A percentile compares a stretch with the other conserved stretches of the same genome.
Evolutionary conservation across 768 basidiomycete species (phyloP).

Genomic region (Tephrocybe rancida): DNA sequence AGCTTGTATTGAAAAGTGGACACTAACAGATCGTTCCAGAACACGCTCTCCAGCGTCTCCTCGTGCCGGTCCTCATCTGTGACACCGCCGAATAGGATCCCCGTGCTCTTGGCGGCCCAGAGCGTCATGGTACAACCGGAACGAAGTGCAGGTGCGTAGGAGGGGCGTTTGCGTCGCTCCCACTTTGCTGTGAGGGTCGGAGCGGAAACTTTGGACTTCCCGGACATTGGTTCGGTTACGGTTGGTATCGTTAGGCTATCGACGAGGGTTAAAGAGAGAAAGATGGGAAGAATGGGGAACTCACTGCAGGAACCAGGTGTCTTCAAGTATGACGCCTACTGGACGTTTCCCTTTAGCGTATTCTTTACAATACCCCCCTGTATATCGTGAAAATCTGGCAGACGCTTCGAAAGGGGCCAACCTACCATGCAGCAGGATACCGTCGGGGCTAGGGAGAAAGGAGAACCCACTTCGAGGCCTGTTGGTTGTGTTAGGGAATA

Average conservation of each 20-base stretch:
- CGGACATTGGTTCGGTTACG: conserved; percentile 17
- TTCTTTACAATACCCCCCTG: conserved; percentile 91
- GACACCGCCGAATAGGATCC: conserved; percentile 86
- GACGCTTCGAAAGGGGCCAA: background rate
- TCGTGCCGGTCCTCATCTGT: conserved; percentile 86
- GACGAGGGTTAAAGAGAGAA: conserved; percentile 18
- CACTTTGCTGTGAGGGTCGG: conserved; percentile 69
- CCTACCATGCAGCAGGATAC: conserved; percentile 76
- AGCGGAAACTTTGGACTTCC: conserved; percentile 39
- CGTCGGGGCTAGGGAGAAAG: conserved; percentile 76
- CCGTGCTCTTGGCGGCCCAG: conserved; percentile 69
- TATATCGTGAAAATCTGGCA: too few relatives aligned
- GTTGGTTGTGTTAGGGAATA: background rate
- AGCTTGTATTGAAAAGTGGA: background rate
- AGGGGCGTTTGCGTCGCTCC: conserved; percentile 78
- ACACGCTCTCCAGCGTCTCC: conserved; percentile 81
- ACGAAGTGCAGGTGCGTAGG: conserved; percentile 68
- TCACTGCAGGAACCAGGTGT: conserved; percentile 86
- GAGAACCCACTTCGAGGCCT: conserved; percentile 86
- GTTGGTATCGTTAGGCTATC: conserved; percentile 22
- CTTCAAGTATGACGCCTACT: conserved; percentile 85
- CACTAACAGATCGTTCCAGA: conserved; percentile 83
- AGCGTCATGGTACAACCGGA: conserved; percentile 88
- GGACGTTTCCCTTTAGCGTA: conserved; percentile 85
- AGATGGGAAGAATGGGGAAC: conserved; percentile 19